Conservation (phyloP, 768 basidiomycete species). For the Pluteus cervinus region DNA sequence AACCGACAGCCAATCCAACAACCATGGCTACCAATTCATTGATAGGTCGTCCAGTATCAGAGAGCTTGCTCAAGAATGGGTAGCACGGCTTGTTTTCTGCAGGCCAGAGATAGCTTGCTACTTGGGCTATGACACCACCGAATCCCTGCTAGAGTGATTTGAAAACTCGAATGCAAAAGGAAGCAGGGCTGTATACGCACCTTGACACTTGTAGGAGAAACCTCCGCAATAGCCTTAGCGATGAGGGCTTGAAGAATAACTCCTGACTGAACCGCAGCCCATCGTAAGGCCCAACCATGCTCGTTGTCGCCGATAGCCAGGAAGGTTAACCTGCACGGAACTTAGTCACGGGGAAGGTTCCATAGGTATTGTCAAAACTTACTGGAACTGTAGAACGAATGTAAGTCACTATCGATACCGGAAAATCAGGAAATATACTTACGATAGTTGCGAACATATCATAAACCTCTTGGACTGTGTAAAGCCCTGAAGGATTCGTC, state of each 20-base stretch:
- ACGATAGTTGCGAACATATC: constrained; percentile 34
- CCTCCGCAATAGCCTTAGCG: constrained; percentile 24
- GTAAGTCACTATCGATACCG: neutral
- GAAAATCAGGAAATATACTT: constrained; percentile 6
- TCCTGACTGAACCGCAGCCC: constrained; percentile 21
- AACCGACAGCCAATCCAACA: constrained; percentile 40
- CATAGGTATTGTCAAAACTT: neutral
- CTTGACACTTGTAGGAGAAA: too few relatives aligned
- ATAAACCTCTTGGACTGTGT: constrained; percentile 42
- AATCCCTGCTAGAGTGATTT: too few relatives aligned
- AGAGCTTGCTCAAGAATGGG: constrained; percentile 32
- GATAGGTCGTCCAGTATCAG: constrained; percentile 28
- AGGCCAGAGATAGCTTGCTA: too few relatives aligned
- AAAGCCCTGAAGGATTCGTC: constrained; percentile 33
- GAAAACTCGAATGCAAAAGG: too few relatives aligned
- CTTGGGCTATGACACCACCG: too few relatives aligned
- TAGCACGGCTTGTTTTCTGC: constrained; percentile 27
- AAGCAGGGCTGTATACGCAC: too few relatives aligned
- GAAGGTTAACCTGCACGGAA: too few relatives aligned
- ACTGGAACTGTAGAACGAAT: constrained; percentile 3
- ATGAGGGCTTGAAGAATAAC: constrained; percentile 23
- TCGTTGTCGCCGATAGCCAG: too few relatives aligned
- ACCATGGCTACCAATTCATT: constrained; percentile 38
- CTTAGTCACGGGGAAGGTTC: too few relatives aligned
- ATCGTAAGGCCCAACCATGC: constrained; percentile 23